These are phyloP conservation scores for Fragilaria radians DNA, from an alignment of 108 stramenopile species.

Conservation along the genomic window DNA sequence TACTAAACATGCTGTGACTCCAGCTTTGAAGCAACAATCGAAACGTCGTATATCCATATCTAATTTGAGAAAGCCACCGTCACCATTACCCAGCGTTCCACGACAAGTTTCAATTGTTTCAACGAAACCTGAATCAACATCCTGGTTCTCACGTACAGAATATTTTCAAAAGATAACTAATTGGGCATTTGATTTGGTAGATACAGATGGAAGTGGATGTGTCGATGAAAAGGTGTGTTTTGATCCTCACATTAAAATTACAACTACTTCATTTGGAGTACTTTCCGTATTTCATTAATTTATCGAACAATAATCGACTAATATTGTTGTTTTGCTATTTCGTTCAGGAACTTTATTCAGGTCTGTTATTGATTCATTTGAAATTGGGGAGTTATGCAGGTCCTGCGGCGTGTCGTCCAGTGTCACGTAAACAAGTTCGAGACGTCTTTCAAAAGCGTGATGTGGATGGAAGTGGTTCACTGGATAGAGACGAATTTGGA, in stretches of 20 bases:
- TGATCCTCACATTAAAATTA: too few species aligned
- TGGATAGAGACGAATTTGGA: conserved; percentile 59
- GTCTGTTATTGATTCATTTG: conserved; percentile 71
- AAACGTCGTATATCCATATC: too few species aligned
- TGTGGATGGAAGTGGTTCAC: conserved; percentile 31
- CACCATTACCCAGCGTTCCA: too few species aligned
- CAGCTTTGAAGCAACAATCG: too few species aligned
- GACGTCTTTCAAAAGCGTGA: conserved; percentile 64
- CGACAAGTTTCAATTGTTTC: too few species aligned
- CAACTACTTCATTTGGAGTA: too few species aligned
- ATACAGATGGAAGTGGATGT: conserved; percentile 54
- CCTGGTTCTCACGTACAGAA: conserved; percentile 30
- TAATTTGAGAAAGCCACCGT: too few species aligned
- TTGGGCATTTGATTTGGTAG: conserved; percentile 53
- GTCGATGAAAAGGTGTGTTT: conserved; percentile 69
- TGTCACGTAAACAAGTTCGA: conserved; percentile 35
- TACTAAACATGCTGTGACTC: too few species aligned
- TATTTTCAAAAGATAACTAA: conserved; percentile 46
- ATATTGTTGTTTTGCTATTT: too few species aligned
- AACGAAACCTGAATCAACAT: too few species aligned
- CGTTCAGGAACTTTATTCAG: conserved; percentile 71
- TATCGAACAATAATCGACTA: too few species aligned
- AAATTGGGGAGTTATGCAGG: conserved; percentile 70
- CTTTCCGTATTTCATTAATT: too few species aligned
- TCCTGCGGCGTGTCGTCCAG: conserved; percentile 72